Base-by-base conservation (phyloP, 345 rosid genomes). In the Citrus trifoliata region DNA sequence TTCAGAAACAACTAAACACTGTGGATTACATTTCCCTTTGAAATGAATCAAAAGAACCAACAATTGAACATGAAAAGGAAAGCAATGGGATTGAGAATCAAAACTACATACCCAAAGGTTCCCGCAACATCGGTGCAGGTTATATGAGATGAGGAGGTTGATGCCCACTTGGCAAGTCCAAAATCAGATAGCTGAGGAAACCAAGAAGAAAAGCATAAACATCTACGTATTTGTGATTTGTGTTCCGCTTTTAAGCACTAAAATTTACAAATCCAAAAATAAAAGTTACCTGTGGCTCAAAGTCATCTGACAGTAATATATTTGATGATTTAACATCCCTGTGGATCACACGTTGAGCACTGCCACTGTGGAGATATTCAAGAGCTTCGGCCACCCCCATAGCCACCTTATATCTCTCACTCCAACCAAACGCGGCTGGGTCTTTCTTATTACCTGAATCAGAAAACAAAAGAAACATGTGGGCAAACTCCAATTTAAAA, bases 311-410 rank as follows among this genome's bases (percentile, higher is more conserved):
- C 42, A 96, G 79, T 77, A 97, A 86, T 84, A 97, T 88, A 78
- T 97, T 97, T 58, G 99, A 94, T 48, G 99, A 94, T 88, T 97
- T 97, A 70, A 97, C 97, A 86, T 97, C 99, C 83, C 93, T 88
- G 75, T 97, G 99, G 76, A 97, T 93, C 59, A 93, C 91, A 0
- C 90, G 90, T 68, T 82, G 92, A 14, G 87, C 88, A 76, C 85
- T 84, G 74, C 79, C 78, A 61, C 79, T 90, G 82, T 97, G 99
- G 10, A 97, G 92, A 87, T 93, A 92, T 78, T 87, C 87, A 75
- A 97, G 82, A 27, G 98, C 98, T 82, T 94, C 95, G 0, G 98
- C 99, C n/a, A 97, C 92, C 32, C 98, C 95, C 73, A 92, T 77
- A 35, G 98, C 98, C 53, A 97, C 98, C 80, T 87, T 91, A 80